phyloP scores from a whole-genome alignment of 495 filamentous ascomycete species.

The Hypoxylon fuscum region DNA sequence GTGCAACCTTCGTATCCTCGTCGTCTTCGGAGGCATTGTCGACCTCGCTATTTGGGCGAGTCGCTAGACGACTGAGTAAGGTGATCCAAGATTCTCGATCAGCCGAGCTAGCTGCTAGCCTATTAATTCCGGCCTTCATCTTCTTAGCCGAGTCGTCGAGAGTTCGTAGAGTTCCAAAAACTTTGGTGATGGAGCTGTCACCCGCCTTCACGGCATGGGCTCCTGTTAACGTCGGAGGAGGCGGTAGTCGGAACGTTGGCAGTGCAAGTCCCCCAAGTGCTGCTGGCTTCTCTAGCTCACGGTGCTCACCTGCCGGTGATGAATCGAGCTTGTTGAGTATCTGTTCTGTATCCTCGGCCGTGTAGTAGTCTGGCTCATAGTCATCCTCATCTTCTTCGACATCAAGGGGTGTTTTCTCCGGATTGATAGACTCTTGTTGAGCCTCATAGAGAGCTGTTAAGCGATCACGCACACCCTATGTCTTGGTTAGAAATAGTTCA shows the following conservation, averaged over 20 bases:
- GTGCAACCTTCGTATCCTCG: constrained; percentile 50
- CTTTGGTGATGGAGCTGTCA: constrained; percentile 72
- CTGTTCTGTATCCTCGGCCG: constrained; percentile 75
- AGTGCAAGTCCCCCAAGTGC: constrained; percentile 51
- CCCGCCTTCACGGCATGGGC: constrained; percentile 73
- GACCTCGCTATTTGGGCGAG: constrained; percentile 74
- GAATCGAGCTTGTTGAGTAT: constrained; percentile 75
- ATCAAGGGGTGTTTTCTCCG: constrained; percentile 58
- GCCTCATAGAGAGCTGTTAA: constrained; percentile 47
- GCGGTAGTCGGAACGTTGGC: constrained; percentile 78
- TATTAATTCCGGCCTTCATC: constrained; percentile 74
- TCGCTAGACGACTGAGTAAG: constrained; percentile 84
- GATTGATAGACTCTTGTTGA: constrained; percentile 54
- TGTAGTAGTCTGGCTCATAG: constrained; percentile 85
- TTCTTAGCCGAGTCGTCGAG: constrained; percentile 68
- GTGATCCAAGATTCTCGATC: constrained; percentile 93
- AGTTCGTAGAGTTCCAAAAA: constrained; percentile 77
- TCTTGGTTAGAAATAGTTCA: constrained; percentile 48
- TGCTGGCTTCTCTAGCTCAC: constrained; percentile 40
- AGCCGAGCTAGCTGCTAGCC: constrained; percentile 83
- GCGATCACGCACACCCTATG: constrained; percentile 51
- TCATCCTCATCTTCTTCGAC: constrained; percentile 87
- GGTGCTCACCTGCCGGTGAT: constrained; percentile 60
- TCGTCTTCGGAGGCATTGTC: constrained; percentile 63
- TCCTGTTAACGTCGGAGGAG: constrained; percentile 75